These are phyloP conservation scores for Draba incana DNA, from an alignment of 345 rosid genomes.

Conservation along the genomic window DNA sequence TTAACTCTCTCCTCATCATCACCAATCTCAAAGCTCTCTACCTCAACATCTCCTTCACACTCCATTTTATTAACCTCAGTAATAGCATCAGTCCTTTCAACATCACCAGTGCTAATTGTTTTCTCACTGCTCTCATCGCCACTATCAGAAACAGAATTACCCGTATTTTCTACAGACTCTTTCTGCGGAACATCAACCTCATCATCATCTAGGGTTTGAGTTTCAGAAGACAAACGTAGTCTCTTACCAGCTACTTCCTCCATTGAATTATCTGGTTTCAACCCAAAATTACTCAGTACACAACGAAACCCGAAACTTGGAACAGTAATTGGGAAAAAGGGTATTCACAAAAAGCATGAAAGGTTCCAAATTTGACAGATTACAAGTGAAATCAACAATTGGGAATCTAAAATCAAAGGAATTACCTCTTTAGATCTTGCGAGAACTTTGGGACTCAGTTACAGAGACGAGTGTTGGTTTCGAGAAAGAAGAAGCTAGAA, in stretches of 20 bases:
- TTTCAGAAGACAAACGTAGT: constrained; percentile 1
- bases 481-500: not conserved
- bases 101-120: constrained; percentile 6
- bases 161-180: not conserved
- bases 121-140: not conserved
- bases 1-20: no score
- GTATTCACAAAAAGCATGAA: not conserved
- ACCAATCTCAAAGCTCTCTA: no score
- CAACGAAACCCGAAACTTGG: not conserved
- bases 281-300: constrained; percentile 6
- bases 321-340: constrained; percentile 1
- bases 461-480: constrained; percentile 30
- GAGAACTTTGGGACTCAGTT: constrained; percentile 22
- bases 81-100: constrained; percentile 12
- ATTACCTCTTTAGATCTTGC: constrained; percentile 23
- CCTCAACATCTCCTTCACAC: no score
- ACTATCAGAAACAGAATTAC: constrained; percentile 10
- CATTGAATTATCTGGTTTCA: not conserved
- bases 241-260: constrained; percentile 17
- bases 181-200: no score
- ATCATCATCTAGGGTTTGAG: constrained; percentile 31
- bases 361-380: not conserved
- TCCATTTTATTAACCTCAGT: not conserved
- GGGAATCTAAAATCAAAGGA: not conserved
- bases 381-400: not conserved